Evolutionary conservation across 306 rosid genomes (phyloP).

Genomic region (Pachyrhizus erosus): DNA sequence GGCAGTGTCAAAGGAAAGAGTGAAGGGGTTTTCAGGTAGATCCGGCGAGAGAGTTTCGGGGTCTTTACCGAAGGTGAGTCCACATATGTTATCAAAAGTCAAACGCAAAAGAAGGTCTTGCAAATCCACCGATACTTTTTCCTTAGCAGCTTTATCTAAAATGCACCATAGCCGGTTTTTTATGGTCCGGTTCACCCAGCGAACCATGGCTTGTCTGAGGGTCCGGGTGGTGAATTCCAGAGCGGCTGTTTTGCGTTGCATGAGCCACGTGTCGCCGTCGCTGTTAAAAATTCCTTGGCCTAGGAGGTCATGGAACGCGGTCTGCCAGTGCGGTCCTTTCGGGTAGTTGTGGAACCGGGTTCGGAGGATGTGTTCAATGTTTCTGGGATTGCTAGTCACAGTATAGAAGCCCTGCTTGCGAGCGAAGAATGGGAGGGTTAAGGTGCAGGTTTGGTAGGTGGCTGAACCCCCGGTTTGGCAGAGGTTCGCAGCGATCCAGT

Average conservation of each 20-base stretch:
- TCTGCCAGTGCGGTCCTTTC: constrained; percentile 86
- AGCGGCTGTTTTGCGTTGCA: constrained; percentile 97
- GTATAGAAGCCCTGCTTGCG: constrained; percentile 72
- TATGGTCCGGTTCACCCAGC: constrained; percentile 93
- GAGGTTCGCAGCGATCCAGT: constrained; percentile 79
- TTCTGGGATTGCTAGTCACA: constrained; percentile 77
- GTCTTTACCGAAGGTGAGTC: constrained; percentile 90
- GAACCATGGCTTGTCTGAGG: constrained; percentile 86
- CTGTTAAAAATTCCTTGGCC: constrained; percentile 96
- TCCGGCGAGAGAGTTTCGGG: constrained; percentile 85
- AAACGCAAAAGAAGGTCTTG: constrained; percentile 85
- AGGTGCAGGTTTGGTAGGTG: constrained; percentile 71
- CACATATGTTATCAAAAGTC: constrained; percentile 92
- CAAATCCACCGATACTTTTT: constrained; percentile 64
- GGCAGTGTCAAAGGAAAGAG: constrained; percentile 76
- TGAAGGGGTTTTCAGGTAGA: constrained; percentile 62
- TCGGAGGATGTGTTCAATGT: constrained; percentile 82
- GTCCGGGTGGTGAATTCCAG: constrained; percentile 91
- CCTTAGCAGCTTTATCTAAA: constrained; percentile 67
- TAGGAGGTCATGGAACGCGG: constrained; percentile 85
- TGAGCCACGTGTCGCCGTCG: constrained; percentile 91
- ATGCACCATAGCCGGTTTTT: constrained; percentile 81
- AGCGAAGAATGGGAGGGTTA: constrained; percentile 77
- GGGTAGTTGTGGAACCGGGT: constrained; percentile 88
- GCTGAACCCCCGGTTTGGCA: constrained; percentile 38